Conservation (phyloP, 2,329 filamentous ascomycete species). For the Scleromitrula shiraiana region DNA sequence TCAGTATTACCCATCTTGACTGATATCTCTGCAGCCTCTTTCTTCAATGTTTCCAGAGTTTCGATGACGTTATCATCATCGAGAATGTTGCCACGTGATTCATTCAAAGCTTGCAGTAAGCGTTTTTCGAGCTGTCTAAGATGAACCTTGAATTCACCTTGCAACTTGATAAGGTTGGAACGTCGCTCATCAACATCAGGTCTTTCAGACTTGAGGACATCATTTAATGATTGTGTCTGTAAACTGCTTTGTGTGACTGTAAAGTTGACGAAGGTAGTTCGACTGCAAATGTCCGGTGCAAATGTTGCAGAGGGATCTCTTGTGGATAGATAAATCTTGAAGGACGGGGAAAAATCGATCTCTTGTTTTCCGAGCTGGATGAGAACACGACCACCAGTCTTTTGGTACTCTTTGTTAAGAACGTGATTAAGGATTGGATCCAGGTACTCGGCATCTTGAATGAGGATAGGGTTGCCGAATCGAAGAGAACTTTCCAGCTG, state of each 20-base stretch:
- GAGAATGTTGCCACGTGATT: constrained; percentile 93
- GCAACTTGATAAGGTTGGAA: constrained; percentile 95
- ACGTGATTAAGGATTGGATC: constrained; percentile 98
- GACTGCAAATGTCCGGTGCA: constrained; percentile 92
- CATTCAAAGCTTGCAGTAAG: constrained; percentile 88
- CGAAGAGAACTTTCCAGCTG: constrained; percentile 93
- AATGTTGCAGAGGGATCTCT: constrained; percentile 94
- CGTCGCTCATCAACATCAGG: constrained; percentile 95
- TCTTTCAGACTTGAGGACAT: constrained; percentile 93
- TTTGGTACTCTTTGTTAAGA: constrained; percentile 98
- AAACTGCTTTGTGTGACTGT: constrained; percentile 98
- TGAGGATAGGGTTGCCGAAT: constrained; percentile 97
- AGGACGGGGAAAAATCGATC: constrained; percentile 96
- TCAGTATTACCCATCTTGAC: constrained; percentile 94
- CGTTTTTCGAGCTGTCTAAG: constrained; percentile 91
- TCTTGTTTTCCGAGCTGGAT: constrained; percentile 98
- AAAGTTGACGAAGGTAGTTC: constrained; percentile 98
- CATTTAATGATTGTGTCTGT: constrained; percentile 94
- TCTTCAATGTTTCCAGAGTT: constrained; percentile 95
- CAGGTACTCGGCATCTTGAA: constrained; percentile 94
- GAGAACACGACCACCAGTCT: constrained; percentile 92
- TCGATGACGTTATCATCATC: constrained; percentile 98
- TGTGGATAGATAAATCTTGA: constrained; percentile 91
- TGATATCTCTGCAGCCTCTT: constrained; percentile 91
- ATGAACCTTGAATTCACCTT: constrained; percentile 99